Evolutionary conservation across 768 basidiomycete genomes (phyloP), one percentile per base, ranked within the genome.

Genomic region (Collybiopsis luxurians): DNA sequence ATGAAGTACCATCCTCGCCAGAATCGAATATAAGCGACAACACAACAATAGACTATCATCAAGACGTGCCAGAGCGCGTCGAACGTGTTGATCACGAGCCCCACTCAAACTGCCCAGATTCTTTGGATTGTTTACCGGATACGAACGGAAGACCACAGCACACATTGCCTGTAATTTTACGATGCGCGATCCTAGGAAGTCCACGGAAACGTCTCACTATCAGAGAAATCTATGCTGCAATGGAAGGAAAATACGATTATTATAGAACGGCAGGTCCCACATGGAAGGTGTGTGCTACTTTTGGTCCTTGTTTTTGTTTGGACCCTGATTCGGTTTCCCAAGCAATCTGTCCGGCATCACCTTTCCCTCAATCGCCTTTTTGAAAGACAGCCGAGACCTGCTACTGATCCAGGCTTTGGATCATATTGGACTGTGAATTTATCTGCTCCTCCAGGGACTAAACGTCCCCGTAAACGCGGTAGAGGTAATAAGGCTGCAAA

Each of bases 401-500:
- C 88, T 10, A 89, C 89, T 28, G 90, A 92, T 67, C 90, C 90
- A 12, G 90, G 90, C 15, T 90, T 91, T 67, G 90, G 90, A 21
- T 92, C 90, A 11, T 92, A 92, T 66, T 92, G 90, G 90, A 91
- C 90, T 34, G 90, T 92, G n/a, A 92, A 92, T 69, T 77, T 92
- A 21, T 69, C 81, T 47, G 90, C 90, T n/a, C 89, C 90, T 12
- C 90, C 90, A 2, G 90, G 90, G 21, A 92, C 90, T 1, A 92
- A 92, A 71, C 83, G 90, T 56, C 90, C 90, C 42, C 82, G 90
- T 21, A 92, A 92, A 67, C 82, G 90, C 56, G 89, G 89, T 24
- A 79, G 87, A 19, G 71, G 81, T 9, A 81, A 78, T 57, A 84
- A 85, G 65, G 75, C 77, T 19, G 63, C 47, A 31, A 38, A 38